These are phyloP conservation scores for Chalciporus pseudorubinellus DNA, from an alignment of 768 basidiomycete species.

Conservation along the genomic window DNA sequence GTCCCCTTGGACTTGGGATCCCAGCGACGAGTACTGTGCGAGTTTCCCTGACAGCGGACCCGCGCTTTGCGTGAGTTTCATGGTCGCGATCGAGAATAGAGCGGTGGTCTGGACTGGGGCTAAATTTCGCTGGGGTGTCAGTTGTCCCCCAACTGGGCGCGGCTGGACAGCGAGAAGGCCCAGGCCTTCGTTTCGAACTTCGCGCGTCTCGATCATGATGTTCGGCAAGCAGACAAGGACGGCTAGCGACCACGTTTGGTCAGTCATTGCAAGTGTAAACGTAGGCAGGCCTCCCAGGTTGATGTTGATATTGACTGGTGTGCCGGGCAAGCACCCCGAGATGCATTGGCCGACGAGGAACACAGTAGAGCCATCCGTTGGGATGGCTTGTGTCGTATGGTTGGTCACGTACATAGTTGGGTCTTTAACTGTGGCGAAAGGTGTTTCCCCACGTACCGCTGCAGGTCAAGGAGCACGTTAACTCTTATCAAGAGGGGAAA, in stretches of 20 bases:
- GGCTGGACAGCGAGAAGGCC: constrained; percentile 21
- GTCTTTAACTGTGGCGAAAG: constrained; percentile 8
- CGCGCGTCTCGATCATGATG: constrained; percentile 26
- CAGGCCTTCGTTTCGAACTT: constrained; percentile 21
- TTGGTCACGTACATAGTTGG: constrained; percentile 15
- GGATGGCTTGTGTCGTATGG: constrained; percentile 16
- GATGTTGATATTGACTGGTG: background rate
- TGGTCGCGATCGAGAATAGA: constrained; percentile 23
- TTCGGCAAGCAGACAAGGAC: constrained; percentile 23
- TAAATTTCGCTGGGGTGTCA: constrained; percentile 24
- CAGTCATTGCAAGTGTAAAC: constrained; percentile 10
- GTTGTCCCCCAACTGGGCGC: constrained; percentile 1
- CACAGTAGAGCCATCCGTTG: constrained; percentile 23
- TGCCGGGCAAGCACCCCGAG: constrained; percentile 10
- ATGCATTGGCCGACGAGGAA: constrained; percentile 22
- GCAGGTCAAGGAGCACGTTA: background rate
- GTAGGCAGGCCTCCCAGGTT: constrained; percentile 14
- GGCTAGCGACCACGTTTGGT: constrained; percentile 22
- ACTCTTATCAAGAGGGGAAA: background rate
- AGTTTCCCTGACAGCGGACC: background rate
- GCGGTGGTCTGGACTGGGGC: constrained; percentile 22
- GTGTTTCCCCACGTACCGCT: background rate
- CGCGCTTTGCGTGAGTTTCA: constrained; percentile 1
- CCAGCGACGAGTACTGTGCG: background rate
- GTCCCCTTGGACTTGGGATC: constrained; percentile 17